Evolutionary conservation across 257 asterid genomes (phyloP), one percentile per base, ranked within the genome.

Genomic region (Gentiana straminea): DNA sequence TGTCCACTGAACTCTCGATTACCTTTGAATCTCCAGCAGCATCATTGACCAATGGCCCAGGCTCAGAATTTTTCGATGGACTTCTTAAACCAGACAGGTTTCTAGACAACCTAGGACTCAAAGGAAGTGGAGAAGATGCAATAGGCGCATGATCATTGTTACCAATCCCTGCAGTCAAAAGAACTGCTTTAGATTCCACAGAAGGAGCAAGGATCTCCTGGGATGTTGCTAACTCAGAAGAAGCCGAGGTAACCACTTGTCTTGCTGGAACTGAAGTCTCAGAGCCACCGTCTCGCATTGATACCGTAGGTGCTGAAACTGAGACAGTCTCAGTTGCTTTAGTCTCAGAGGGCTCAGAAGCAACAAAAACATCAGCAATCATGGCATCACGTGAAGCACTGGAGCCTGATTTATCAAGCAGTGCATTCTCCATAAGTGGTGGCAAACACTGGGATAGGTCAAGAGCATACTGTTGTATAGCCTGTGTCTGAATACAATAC

Each of bases 401-500:
- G 37, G 94, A 79, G 24, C 78, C 94, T 49, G 86, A 69, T 78
- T 68, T 88, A 68, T 92, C 95, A 49, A 68, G 70, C 37, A 65
- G 57, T 38, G 67, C 66, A 64, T 69, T 83, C 58, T 80, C 97
- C 62, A 71, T 61, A 3, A 86, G 94, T 44, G 86, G 86, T 50
- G 97, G 97, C 52, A 88, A 75, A 74, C 99, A 92, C 71, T 86
- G 99, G 13, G 86, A 88, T 68, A 86, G 76, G 51, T 92, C 95
- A 76, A 92, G 70, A 37, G 97, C 95, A 73, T 92, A 88, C 73
- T 88, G 94, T 81, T 92, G 97, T 75, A 92, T 92, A 63, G 97
- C 99, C 69, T 81, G 95, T 1, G 99, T 92, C 77, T 92, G 99
- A 65, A 92, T 94, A 63, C 99, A 88, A 67, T 92, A 92, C 36